phyloP scores from a whole-genome alignment of 148 eudicot genomes.

The Fallopia convolvulus region DNA sequence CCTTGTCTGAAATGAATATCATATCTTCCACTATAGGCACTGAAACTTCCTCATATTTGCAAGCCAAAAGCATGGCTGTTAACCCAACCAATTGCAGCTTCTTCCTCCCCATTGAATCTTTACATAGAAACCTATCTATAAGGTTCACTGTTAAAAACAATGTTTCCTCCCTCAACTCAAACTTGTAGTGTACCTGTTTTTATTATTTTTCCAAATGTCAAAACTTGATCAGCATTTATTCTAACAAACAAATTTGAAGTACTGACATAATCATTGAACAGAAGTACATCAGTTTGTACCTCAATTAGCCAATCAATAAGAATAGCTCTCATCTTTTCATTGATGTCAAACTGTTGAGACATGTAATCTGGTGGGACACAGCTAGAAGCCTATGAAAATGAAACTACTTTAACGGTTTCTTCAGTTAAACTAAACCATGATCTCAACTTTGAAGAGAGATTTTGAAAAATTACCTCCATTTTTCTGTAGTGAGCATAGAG shows the following conservation, averaged over 20 bases:
- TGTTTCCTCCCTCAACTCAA: constrained; percentile 77
- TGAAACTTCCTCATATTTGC: constrained; percentile 89
- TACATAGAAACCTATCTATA: constrained; percentile 69
- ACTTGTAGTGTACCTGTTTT: constrained; percentile 83
- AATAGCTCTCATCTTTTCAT: constrained; percentile 78
- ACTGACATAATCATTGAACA: neutral
- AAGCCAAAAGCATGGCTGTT: constrained; percentile 79
- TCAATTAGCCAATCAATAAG: constrained; percentile 83
- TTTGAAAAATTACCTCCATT: constrained; percentile 43
- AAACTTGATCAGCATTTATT: neutral
- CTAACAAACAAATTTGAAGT: neutral
- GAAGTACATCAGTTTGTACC: constrained; percentile 24
- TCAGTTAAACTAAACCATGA: neutral
- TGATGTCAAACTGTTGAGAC: constrained; percentile 63
- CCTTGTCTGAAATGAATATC: constrained; percentile 82
- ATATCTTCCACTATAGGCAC: constrained; percentile 83
- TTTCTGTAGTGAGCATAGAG: constrained; percentile 54
- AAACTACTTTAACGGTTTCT: neutral
- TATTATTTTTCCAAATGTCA: neutral
- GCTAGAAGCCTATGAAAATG: constrained; percentile 33
- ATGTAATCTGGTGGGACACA: constrained; percentile 59
- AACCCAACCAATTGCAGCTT: constrained; percentile 89
- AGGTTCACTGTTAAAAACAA: constrained; percentile 68
- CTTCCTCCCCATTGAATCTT: constrained; percentile 51
- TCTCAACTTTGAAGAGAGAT: neutral